These are phyloP conservation scores for Aureobasidium lini DNA, from an alignment of 2,329 filamentous ascomycete genomes.

Conservation along the genomic window DNA sequence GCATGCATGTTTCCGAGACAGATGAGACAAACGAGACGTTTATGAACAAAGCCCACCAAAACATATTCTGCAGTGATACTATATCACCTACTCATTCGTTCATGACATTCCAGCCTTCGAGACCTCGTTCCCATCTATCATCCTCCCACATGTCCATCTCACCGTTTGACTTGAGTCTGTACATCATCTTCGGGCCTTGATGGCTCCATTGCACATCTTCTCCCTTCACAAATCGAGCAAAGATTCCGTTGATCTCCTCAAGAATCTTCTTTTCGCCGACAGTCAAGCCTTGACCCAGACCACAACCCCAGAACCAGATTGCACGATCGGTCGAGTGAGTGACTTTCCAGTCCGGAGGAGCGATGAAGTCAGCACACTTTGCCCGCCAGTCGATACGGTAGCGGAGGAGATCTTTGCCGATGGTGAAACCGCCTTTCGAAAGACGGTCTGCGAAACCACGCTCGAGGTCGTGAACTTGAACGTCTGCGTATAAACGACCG, in stretches of 20 bases:
- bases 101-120: constrained; percentile 39
- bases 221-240: constrained; percentile 35
- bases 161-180: constrained; percentile 40
- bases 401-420: constrained; percentile 40
- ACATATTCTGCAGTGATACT: neutral
- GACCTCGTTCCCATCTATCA: constrained; percentile 38
- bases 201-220: constrained; percentile 35
- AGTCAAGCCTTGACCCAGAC: constrained; percentile 30
- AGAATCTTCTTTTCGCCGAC: constrained; percentile 39
- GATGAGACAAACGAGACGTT: neutral
- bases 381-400: constrained; percentile 50
- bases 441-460: constrained; percentile 44
- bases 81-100: constrained; percentile 17
- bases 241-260: constrained; percentile 30
- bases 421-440: constrained; percentile 30
- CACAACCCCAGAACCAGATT: constrained; percentile 52
- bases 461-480: constrained; percentile 48
- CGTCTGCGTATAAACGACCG: constrained; percentile 48
- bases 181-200: constrained; percentile 30
- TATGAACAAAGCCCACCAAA: neutral
- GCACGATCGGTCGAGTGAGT: constrained; percentile 48
- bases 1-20: neutral
- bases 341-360: constrained; percentile 44
- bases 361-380: constrained; percentile 35
- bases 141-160: constrained; percentile 41